Conservation (phyloP, 257 asterid genomes). For the Penstemon barbatus region DNA sequence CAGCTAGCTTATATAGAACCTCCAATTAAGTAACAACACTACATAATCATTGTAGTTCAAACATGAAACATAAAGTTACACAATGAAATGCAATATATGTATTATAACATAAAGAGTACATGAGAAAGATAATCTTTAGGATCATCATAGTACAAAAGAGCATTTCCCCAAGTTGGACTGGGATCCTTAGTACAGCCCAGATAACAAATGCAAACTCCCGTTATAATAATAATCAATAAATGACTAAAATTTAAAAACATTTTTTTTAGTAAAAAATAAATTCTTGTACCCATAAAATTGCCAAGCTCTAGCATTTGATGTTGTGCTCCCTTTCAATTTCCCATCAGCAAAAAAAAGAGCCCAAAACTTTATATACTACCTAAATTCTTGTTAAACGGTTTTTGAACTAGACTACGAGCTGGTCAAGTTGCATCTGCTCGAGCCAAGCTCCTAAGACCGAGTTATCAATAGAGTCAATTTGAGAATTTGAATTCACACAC, state of each 20-base stretch:
- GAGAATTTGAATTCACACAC: conserved; percentile 59
- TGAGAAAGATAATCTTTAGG: conserved; percentile 19
- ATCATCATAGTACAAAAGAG: conserved; percentile 37
- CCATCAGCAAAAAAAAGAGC: conserved; percentile 36
- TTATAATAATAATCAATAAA: conserved; percentile 51
- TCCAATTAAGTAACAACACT: too few species aligned
- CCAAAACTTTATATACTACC: conserved; percentile 51
- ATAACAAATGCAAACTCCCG: conserved; percentile 39
- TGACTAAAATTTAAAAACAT: conserved; percentile 40
- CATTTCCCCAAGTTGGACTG: conserved; percentile 37
- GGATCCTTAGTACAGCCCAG: conserved; percentile 42
- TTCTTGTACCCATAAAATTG: conserved; percentile 31
- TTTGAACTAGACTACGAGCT: conserved; percentile 61
- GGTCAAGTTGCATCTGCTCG: conserved; percentile 94
- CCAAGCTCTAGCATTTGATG: conserved; percentile 29
- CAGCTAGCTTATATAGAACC: too few species aligned
- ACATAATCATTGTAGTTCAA: too few species aligned
- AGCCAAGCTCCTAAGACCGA: conserved; percentile 92
- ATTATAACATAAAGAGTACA: not conserved
- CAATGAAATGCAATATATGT: conserved; percentile 25
- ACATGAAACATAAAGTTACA: too few species aligned
- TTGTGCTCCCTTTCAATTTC: conserved; percentile 10
- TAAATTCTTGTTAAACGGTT: conserved; percentile 31
- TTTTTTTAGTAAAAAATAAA: conserved; percentile 16
- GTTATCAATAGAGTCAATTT: conserved; percentile 59